Evolutionary conservation across 768 basidiomycete genomes (phyloP).

Genomic region (Agrocybe praecox): DNA sequence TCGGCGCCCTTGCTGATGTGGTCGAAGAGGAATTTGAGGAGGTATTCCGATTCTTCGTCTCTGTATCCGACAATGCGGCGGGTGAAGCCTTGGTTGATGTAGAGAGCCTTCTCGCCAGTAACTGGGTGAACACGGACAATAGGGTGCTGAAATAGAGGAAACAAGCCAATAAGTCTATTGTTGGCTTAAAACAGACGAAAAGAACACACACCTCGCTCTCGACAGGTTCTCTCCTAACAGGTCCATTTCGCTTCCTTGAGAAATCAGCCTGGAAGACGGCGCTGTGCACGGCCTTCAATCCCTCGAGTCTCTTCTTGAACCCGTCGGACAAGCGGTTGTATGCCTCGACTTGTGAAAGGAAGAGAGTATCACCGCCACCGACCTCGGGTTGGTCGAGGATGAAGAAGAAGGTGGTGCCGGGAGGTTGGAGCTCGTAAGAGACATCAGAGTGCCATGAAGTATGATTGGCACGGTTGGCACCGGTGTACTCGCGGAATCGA

Average conservation of each 20-base stretch:
- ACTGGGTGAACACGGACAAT: constrained; percentile 61
- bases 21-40: constrained; percentile 57
- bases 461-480: constrained; percentile 41
- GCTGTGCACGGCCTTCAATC: constrained; percentile 57
- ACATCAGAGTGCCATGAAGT: constrained; percentile 59
- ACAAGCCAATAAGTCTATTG: background rate
- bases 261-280: constrained; percentile 54
- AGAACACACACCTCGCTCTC: constrained; percentile 24
- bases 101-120: constrained; percentile 64
- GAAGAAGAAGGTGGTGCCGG: constrained; percentile 59
- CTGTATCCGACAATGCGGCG: constrained; percentile 57
- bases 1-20: constrained; percentile 53
- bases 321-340: constrained; percentile 60
- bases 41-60: constrained; percentile 54
- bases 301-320: constrained; percentile 59
- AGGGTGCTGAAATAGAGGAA: constrained; percentile 39
- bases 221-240: constrained; percentile 52
- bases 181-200: background rate
- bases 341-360: constrained; percentile 58
- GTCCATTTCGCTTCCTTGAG: constrained; percentile 42
- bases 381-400: constrained; percentile 48
- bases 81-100: constrained; percentile 60
- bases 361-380: constrained; percentile 57
- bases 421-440: constrained; percentile 60
- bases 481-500: constrained; percentile 43